Evolutionary conservation across 139 green algal genomes (phyloP).

Genomic region (Tetradesmus obliquus): DNA sequence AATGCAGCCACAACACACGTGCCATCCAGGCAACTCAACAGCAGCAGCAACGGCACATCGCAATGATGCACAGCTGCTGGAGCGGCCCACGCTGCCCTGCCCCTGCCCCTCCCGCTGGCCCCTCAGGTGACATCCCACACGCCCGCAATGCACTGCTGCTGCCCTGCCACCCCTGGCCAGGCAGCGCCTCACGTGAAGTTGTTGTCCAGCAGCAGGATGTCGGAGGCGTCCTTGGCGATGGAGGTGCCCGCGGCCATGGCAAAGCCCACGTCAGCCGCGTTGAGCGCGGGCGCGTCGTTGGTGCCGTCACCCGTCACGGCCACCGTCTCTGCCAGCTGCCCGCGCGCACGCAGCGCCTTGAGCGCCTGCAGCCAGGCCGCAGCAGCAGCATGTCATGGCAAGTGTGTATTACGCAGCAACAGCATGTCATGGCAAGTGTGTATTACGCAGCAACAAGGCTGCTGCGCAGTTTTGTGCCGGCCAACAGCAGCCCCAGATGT

Average conservation of each 20-base stretch:
- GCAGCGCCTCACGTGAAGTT: constrained; percentile 73
- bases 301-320: constrained; percentile 81
- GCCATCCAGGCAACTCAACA: no score
- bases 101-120: no score
- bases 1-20: no score
- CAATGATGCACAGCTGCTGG: no score
- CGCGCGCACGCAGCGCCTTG: constrained; percentile 34
- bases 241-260: constrained; percentile 86
- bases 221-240: constrained; percentile 87
- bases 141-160: no score
- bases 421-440: neutral
- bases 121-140: no score
- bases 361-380: constrained; percentile 16
- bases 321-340: constrained; percentile 21
- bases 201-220: constrained; percentile 95
- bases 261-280: constrained; percentile 88
- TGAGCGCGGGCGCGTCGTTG: constrained; percentile 93
- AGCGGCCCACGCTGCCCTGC: no score
- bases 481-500: no score
- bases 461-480: neutral
- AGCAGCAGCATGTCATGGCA: neutral
- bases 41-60: no score
- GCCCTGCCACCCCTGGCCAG: no score
- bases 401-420: neutral
- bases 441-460: neutral